phyloP scores from a whole-genome alignment of 768 basidiomycete genomes.

The Pisolithus albus region DNA sequence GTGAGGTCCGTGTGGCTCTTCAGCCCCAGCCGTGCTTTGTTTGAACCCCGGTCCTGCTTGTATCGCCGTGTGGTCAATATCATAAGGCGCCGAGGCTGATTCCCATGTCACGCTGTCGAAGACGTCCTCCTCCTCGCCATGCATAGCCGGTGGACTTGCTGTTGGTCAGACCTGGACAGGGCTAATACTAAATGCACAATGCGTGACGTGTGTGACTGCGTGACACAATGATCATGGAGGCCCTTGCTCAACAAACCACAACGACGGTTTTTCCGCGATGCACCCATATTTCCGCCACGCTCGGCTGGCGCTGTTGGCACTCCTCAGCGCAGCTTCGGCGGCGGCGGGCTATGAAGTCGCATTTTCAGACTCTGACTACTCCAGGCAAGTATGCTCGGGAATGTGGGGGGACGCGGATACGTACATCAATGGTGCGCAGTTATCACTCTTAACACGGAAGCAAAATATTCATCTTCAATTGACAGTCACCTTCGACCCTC shows the following conservation, averaged over 20 bases:
- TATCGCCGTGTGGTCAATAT: conserved; percentile 34
- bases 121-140: conserved; percentile 82
- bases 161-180: no score
- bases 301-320: conserved; percentile 13
- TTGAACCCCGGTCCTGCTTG: conserved; percentile 66
- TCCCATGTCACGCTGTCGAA: conserved; percentile 94
- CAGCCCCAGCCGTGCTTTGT: conserved; percentile 67
- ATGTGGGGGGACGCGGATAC: conserved; percentile 83
- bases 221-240: conserved; percentile 15
- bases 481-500: conserved; percentile 67
- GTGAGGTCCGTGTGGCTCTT: conserved; percentile 58
- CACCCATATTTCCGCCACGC: conserved; percentile 14
- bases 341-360: conserved; percentile 53
- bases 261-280: conserved; percentile 25
- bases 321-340: conserved; percentile 29
- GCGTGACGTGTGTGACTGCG: conserved; percentile 16
- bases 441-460: conserved; percentile 4
- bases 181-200: neutral
- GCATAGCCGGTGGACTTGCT: conserved; percentile 39
- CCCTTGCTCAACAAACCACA: conserved; percentile 17
- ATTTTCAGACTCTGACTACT: conserved; percentile 71
- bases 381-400: conserved; percentile 88
- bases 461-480: conserved; percentile 11
- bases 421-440: conserved; percentile 71
- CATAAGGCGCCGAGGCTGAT: conserved; percentile 56